Evolutionary conservation across 495 filamentous ascomycete species (phyloP), one percentile per base, ranked within the genome.

Genomic region (Aspergillus bridgeri): DNA sequence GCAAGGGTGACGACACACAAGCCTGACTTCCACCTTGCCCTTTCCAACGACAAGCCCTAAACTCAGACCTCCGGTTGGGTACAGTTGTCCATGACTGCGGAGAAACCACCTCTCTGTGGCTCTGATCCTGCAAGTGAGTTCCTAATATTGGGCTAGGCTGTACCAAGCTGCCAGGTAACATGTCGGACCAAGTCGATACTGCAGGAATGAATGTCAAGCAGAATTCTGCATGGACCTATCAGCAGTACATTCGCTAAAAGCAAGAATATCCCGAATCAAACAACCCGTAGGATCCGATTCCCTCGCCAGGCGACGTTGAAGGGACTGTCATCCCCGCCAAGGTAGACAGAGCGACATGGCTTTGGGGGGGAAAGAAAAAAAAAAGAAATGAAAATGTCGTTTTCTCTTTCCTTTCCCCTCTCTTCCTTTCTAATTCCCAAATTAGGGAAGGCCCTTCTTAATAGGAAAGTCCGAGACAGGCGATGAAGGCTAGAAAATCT

Each of bases 141-240:
- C 42, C 33, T 38, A 38, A 38, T 38, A 15, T 47, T 54, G 42
- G 46, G 23, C 52, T 25, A 45, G 52, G 42, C 42, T 54, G 52
- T 44, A 54, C 42, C 52, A 18, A 33, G 33, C 33, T 38, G 33
- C 13, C 33, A 47, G 52, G 21, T 43, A 54, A 38, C 33, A 38
- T 38, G 33, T 38, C 13, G 33, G 33, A 38, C 33, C 33, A 38
- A 13, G 43, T 29, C 49, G 53, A 59, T 54, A 52, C 59, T 57
- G 49, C 49, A 42, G 19, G 48, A 44, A 33, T 22, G 52, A 51
- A 65, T 61, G 56, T 65, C 56, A 46, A 38, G 33, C 33, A 65
- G 56, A 50, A 65, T 57, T 38, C 29, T 65, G 62, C 62, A 61
- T 65, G 29, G 57, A 53, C 25, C 57, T 57, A 57, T 38, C 33